Evolutionary conservation across 257 asterid genomes (phyloP).

Genomic region (Marsdenia floribunda): DNA sequence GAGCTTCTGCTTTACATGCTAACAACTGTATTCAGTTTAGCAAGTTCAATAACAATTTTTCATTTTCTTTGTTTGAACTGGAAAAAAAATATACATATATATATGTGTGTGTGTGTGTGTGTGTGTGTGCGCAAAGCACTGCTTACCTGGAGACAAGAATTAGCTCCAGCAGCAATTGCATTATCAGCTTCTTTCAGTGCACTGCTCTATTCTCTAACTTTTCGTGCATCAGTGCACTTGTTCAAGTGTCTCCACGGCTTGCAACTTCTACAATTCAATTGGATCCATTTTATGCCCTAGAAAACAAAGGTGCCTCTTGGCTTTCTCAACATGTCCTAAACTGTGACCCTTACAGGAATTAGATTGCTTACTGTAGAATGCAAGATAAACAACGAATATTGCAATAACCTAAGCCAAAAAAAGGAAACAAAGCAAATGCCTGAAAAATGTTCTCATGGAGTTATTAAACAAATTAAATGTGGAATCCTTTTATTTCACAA

Average conservation of each 20-base stretch:
- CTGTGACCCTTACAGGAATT: slow-evolving; percentile 30
- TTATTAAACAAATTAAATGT: not conserved
- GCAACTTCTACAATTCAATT: slow-evolving; percentile 50
- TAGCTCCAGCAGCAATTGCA: slow-evolving; percentile 68
- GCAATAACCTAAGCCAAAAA: slow-evolving; percentile 15
- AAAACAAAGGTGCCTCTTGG: slow-evolving; percentile 36
- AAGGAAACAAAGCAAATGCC: not conserved
- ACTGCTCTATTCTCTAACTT: slow-evolving; percentile 59
- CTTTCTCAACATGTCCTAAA: slow-evolving; percentile 51
- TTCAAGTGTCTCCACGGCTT: slow-evolving; percentile 44
- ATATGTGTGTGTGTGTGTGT: too few species aligned
- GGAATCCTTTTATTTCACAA: not conserved
- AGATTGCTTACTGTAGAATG: slow-evolving; percentile 21
- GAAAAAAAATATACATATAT: not conserved
- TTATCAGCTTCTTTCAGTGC: slow-evolving; percentile 56
- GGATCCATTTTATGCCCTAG: slow-evolving; percentile 35
- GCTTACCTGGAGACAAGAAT: slow-evolving; percentile 70
- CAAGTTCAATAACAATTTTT: slow-evolving; percentile 20
- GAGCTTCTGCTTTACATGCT: slow-evolving; percentile 32
- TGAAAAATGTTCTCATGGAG: not conserved
- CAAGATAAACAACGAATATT: slow-evolving; percentile 20
- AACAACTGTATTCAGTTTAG: slow-evolving; percentile 56
- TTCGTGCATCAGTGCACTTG: slow-evolving; percentile 60
- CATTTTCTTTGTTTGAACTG: not conserved
- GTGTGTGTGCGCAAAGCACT: slow-evolving; percentile 5